Evolutionary conservation across 306 rosid genomes (phyloP).

Genomic region (Glycine latifolia): DNA sequence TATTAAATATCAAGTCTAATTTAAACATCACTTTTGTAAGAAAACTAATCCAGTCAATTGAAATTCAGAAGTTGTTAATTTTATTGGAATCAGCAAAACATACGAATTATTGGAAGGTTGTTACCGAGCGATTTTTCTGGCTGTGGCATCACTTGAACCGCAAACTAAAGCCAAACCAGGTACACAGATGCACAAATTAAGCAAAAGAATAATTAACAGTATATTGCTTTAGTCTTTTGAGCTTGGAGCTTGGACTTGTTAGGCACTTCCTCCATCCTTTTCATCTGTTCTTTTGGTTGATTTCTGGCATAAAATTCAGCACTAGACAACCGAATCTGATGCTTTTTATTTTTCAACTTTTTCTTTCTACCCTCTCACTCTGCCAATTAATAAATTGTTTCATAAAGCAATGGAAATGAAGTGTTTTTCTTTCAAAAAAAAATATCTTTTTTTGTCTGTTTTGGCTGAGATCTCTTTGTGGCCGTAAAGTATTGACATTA

Average conservation of each 20-base stretch:
- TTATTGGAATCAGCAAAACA: conserved; percentile 35
- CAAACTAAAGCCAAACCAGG: conserved; percentile 28
- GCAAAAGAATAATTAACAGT: conserved; percentile 20
- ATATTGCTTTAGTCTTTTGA: neutral
- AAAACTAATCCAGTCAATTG: neutral
- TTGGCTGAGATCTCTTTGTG: no score
- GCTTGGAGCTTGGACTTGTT: neutral
- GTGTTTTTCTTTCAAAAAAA: neutral
- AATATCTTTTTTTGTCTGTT: neutral
- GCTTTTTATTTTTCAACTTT: conserved; percentile 24
- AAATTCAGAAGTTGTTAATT: neutral
- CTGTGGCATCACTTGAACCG: conserved; percentile 50
- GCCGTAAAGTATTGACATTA: no score
- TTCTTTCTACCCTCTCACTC: neutral
- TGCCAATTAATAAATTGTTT: neutral
- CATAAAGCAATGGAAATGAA: neutral
- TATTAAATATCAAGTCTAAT: neutral
- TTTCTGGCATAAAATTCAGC: conserved; percentile 48
- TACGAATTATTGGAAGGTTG: conserved; percentile 60
- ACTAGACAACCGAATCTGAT: conserved; percentile 60
- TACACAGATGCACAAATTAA: conserved; percentile 13
- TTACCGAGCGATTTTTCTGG: conserved; percentile 51
- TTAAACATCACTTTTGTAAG: neutral
- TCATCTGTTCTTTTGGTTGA: conserved; percentile 24
- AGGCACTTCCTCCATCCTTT: conserved; percentile 25